Percentiles rank a stretch among this genome's conserved stretches.
phyloP scores from a whole-genome alignment of 805 yeast genomes.

The Cyberlindnera xylosilytica region DNA sequence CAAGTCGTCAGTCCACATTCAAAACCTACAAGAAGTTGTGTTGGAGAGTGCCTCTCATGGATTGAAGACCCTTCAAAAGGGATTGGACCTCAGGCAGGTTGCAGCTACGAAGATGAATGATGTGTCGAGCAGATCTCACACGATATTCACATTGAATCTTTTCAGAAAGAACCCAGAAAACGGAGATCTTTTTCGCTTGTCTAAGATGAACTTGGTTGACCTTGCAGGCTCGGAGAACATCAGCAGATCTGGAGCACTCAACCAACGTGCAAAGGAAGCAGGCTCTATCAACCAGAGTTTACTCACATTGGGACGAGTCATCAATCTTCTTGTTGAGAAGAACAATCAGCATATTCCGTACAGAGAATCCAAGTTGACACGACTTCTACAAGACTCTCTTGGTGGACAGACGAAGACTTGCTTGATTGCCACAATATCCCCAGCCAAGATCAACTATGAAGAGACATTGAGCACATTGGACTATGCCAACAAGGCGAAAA shows the following conservation, averaged over 20 bases:
- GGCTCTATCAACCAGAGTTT: slow-evolving; percentile 90
- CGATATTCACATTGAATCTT: slow-evolving; percentile 65
- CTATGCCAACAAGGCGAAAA: slow-evolving; percentile 84
- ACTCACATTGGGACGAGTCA: slow-evolving; percentile 84
- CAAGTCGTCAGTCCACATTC: slow-evolving; percentile 45
- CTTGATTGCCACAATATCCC: slow-evolving; percentile 82
- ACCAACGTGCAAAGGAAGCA: slow-evolving; percentile 87
- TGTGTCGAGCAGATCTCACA: slow-evolving; percentile 71
- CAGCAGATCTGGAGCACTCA: slow-evolving; percentile 80
- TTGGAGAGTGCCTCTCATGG: slow-evolving; percentile 57
- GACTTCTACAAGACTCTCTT: slow-evolving; percentile 72
- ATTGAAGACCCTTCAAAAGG: slow-evolving; percentile 49
- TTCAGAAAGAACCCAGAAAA: slow-evolving; percentile 43
- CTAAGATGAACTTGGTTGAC: slow-evolving; percentile 86
- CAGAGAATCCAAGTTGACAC: slow-evolving; percentile 74
- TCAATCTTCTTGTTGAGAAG: slow-evolving; percentile 65
- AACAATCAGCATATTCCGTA: slow-evolving; percentile 74
- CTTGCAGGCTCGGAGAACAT: slow-evolving; percentile 95
- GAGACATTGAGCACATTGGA: slow-evolving; percentile 85
- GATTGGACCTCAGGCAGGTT: slow-evolving; percentile 58
- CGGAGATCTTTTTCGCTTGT: slow-evolving; percentile 46
- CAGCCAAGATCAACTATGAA: slow-evolving; percentile 71
- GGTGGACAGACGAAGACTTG: slow-evolving; percentile 90
- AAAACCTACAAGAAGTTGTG: slow-evolving; percentile 61
- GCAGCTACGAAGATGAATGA: slow-evolving; percentile 76